Base-by-base conservation (phyloP, 2,329 filamentous ascomycete genomes). In the Fusarium piperis region DNA sequence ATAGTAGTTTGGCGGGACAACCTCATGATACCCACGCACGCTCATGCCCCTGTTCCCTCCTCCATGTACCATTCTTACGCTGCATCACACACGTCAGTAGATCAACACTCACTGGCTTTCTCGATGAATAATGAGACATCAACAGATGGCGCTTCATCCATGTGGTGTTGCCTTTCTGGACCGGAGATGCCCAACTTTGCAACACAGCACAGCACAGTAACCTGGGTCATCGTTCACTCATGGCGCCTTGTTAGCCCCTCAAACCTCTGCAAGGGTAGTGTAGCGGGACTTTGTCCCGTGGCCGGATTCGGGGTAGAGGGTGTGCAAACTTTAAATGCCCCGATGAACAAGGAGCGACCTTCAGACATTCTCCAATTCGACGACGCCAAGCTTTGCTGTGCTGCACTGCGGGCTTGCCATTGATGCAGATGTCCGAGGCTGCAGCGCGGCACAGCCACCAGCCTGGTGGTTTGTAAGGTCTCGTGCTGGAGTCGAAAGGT, bases 21-120 rank as follows among this genome's bases (percentile, higher is more conserved):
- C 64, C 61, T 75, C 62, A 75, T 71, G 75, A 77, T 77, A 77
- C 75, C 75, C 74, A 77, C 51, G 67, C 38, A 73, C 67, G 26
- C 59, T 59, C 39, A 66, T 65, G 60, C 59, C 23, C 39, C 59
- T 36, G 28, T 48, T 57, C 32, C 33, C 16, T 46, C 18, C 41
- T 32, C n/a, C 38, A 16, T 58, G 32, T 44, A 41, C 11, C 26
- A 52, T 44, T 16, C 32, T 35, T 23, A 11, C 13, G 12, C 33
- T 39, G 6, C 16, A 53, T 15, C 26, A 9, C 18, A 33, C 26
- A 16, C 9, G 15, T 36, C 52, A 3, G 23, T 28, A 13, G 20
- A 35, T 35, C 52, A 26, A 18, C 11, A 16, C 52, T 56, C 33
- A 56, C 4, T 13, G 16, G 6, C 18, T 18, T 30, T 28, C 23